phyloP scores from a whole-genome alignment of 352 stramenopile genomes.

The Phytophthora tentaculata region DNA sequence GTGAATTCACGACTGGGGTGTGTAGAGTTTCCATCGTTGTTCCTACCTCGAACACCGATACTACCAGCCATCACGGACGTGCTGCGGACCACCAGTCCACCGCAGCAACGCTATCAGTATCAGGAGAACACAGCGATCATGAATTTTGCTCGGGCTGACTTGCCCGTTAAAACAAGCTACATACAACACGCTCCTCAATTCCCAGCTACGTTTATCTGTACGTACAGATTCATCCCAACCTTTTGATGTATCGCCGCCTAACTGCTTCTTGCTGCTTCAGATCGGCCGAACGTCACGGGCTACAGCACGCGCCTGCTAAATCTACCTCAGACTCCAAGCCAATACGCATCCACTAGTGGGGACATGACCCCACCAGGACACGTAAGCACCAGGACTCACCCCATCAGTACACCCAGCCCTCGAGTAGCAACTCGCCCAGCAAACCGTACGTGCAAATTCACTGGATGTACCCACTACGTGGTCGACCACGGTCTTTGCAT shows the following conservation, averaged over 20 bases:
- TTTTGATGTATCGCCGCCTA: background rate
- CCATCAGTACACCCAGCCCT: constrained; percentile 12
- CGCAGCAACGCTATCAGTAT: constrained; percentile 11
- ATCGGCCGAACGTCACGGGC: constrained; percentile 12
- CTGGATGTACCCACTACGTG: constrained; percentile 72
- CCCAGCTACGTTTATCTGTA: constrained; percentile 28
- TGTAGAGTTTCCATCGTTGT: constrained; percentile 20
- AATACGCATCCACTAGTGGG: constrained; percentile 2
- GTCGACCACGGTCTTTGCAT: constrained; percentile 73
- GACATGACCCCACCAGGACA: constrained; percentile 26
- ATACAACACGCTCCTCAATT: background rate
- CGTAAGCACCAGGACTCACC: constrained; percentile 11
- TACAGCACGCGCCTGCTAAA: constrained; percentile 5
- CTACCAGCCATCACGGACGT: constrained; percentile 30
- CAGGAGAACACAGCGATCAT: background rate
- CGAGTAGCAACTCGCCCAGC: constrained; percentile 32
- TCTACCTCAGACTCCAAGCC: background rate
- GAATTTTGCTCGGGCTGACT: background rate
- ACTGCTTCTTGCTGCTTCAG: constrained; percentile 7
- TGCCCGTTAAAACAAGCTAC: background rate
- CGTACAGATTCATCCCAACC: too few species aligned
- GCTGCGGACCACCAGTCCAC: constrained; percentile 13
- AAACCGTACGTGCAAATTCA: constrained; percentile 65
- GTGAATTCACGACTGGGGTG: constrained; percentile 14
- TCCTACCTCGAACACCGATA: constrained; percentile 21